Evolutionary conservation across 2,329 filamentous ascomycete species (phyloP).

Genomic region (Colletotrichum cereale): DNA sequence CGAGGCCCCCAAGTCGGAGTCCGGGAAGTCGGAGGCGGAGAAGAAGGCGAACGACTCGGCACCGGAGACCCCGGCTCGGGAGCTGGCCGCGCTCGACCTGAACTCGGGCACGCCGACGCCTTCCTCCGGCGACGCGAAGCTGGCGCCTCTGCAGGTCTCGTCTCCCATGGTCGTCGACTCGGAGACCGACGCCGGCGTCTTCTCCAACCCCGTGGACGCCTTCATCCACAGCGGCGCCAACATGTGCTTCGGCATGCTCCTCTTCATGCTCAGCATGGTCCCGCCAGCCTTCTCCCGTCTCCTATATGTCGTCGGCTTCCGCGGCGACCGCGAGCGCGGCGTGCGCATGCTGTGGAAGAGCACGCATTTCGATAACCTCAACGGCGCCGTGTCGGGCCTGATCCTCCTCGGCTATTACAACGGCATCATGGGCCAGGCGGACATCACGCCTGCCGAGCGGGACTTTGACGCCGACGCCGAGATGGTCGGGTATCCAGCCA

Average conservation of each 20-base stretch:
- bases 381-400: constrained; percentile 90
- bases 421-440: constrained; percentile 84
- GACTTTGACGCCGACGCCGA: constrained; percentile 67
- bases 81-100: constrained; percentile 26
- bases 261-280: constrained; percentile 91
- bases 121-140: constrained; percentile 22
- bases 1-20: constrained; percentile 57
- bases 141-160: constrained; percentile 31
- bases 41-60: constrained; percentile 52
- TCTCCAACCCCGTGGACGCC: constrained; percentile 82
- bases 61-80: constrained; percentile 10
- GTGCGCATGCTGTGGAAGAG: constrained; percentile 91
- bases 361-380: constrained; percentile 86
- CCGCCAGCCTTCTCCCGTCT: constrained; percentile 91
- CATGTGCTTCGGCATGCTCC: constrained; percentile 88
- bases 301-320: constrained; percentile 90
- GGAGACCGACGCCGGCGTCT: constrained; percentile 52
- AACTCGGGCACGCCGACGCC: constrained; percentile 37
- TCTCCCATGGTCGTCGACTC: constrained; percentile 33
- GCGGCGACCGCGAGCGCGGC: constrained; percentile 86
- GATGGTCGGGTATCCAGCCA: constrained; percentile 78
- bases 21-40: constrained; percentile 61
- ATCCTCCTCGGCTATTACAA: constrained; percentile 90
- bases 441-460: constrained; percentile 79
- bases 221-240: constrained; percentile 92